Evolutionary conservation across 495 filamentous ascomycete species (phyloP).

Genomic region (Acidiella bohemica): DNA sequence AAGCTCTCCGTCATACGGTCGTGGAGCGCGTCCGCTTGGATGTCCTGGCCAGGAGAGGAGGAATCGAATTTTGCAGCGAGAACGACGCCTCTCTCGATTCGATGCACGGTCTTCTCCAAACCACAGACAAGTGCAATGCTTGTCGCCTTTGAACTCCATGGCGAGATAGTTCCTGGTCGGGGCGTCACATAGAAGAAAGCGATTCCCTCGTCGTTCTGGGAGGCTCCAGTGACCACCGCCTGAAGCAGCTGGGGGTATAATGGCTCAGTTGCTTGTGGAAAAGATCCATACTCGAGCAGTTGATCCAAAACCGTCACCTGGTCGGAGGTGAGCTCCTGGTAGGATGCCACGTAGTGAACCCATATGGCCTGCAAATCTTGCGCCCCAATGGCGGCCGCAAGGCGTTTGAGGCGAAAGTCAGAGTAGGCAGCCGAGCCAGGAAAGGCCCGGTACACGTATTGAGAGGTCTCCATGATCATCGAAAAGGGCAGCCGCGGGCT

Average conservation of each 20-base stretch:
- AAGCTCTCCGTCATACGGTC: constrained; percentile 91
- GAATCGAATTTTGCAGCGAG: constrained; percentile 48
- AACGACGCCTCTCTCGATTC: constrained; percentile 77
- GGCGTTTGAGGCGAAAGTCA: constrained; percentile 28
- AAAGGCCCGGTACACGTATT: constrained; percentile 14
- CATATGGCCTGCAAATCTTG: constrained; percentile 47
- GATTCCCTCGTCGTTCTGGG: constrained; percentile 32
- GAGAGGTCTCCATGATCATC: constrained; percentile 21
- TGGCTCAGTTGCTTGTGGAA: constrained; percentile 29
- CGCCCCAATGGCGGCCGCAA: constrained; percentile 35
- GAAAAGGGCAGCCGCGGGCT: too few species aligned
- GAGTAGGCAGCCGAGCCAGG: constrained; percentile 29
- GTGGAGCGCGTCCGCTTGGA: constrained; percentile 57
- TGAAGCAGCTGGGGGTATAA: constrained; percentile 26
- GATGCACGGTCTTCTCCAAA: constrained; percentile 53
- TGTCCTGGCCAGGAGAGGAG: constrained; percentile 31
- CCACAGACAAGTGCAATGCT: constrained; percentile 89
- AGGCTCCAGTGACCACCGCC: constrained; percentile 23
- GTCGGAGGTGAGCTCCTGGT: constrained; percentile 19
- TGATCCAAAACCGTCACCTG: constrained; percentile 41
- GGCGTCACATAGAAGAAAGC: constrained; percentile 57
- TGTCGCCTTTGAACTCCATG: constrained; percentile 94
- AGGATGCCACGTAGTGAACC: constrained; percentile 41
- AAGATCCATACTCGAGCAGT: constrained; percentile 50
- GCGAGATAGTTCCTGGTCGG: constrained; percentile 71